A percentile compares a stretch with the other conserved stretches of the same genome.
These are phyloP conservation scores for Leccinellum rugosiceps DNA, from an alignment of 768 basidiomycete genomes.

Conservation along the genomic window DNA sequence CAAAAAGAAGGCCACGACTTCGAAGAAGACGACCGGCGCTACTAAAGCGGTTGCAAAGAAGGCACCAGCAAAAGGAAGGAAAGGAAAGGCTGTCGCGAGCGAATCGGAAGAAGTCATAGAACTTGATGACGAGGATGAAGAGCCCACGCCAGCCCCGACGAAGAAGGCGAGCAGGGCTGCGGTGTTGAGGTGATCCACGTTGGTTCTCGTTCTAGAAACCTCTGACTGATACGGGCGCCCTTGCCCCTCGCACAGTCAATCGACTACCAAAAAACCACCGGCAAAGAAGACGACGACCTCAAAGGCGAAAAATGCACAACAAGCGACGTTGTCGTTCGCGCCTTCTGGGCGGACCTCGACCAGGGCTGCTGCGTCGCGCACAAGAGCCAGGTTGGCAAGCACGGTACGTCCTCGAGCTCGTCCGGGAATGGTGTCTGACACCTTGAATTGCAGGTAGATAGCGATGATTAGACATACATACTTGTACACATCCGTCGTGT, in stretches of 20 bases:
- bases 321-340: conserved; percentile 58
- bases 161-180: conserved; percentile 66
- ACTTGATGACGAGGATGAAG: conserved; percentile 52
- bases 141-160: conserved; percentile 38
- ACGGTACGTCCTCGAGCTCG: conserved; percentile 29
- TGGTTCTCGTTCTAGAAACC: conserved; percentile 27
- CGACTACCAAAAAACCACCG: conserved; percentile 49
- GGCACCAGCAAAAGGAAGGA: conserved; percentile 46
- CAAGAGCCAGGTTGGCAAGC: conserved; percentile 57
- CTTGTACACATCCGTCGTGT: neutral
- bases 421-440: neutral
- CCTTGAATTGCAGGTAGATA: conserved; percentile 21
- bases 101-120: conserved; percentile 54
- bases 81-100: conserved; percentile 52
- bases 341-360: conserved; percentile 55
- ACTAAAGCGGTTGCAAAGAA: conserved; percentile 42
- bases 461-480: conserved; percentile 22
- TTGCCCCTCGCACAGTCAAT: conserved; percentile 29
- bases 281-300: conserved; percentile 43
- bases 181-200: conserved; percentile 52
- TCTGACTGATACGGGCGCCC: conserved; percentile 3
- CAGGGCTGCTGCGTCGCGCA: conserved; percentile 66
- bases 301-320: conserved; percentile 30
- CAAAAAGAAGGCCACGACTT: conserved; percentile 38
- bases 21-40: conserved; percentile 21